Evolutionary conservation across 306 rosid genomes (phyloP), one percentile per base, ranked within the genome.

Genomic region (Carpinus viminea): DNA sequence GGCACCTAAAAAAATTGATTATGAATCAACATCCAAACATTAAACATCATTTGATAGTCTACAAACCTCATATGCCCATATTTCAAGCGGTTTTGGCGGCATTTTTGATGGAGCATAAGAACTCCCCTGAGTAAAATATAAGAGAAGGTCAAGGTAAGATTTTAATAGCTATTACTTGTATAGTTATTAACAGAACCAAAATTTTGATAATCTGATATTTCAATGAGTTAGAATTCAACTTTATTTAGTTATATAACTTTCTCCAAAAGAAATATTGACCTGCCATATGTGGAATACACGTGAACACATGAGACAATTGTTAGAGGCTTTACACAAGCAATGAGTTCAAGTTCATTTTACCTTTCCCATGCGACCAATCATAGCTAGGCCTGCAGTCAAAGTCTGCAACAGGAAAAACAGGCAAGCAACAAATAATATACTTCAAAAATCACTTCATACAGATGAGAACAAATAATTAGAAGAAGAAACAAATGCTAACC

Each of bases 51-150:
- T 59, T 64, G 31, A 68, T 50, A 64, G 56, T 78, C 48, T 52
- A 85, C 84, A 24, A 74, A 95, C 99, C 98, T 96, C 99, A 51
- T 96, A 96, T 31, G 98, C 97, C 99, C 99, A 96, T 82, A 96
- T 34, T 81, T 85, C 90, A 75, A 96, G 91, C 24, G 98, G 97
- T 72, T 88, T 80, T 8, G 99, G 92, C 36, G 99, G 99, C 79
- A 89, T 83, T 85, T 74, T 91, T 59, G 99, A 88, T 51, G 99
- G 91, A 80, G 83, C 75, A 83, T 96, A 92, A 74, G 53, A 70
- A 78, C 89, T 69, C 24, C 99, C 99, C 98, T 93, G 94, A 68
- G 36, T 4, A 62, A 24, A 68, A 81, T 53, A 54, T 2, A 20
- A 53, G 60, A 68, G 46, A 74, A 36, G 75, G 62, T 74, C 56